These are phyloP conservation scores for Aspergillus clavatus DNA, from an alignment of 2,329 filamentous ascomycete genomes.

Conservation along the genomic window DNA sequence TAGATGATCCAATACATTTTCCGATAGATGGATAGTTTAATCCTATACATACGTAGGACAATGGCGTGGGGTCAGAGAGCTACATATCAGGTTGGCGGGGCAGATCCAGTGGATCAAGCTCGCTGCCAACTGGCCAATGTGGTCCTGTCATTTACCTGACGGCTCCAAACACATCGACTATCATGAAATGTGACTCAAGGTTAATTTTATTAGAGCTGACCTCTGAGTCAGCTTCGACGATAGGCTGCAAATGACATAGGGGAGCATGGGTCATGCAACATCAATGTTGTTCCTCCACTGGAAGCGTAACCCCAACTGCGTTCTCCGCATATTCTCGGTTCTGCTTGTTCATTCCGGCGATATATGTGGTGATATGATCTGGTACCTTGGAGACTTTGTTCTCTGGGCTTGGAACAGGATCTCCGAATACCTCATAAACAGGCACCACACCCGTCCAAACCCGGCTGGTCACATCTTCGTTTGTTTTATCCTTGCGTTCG, in stretches of 20 bases:
- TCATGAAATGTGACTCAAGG: too few species aligned
- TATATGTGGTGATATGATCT: slow-evolving; percentile 54
- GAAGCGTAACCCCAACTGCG: slow-evolving; percentile 26
- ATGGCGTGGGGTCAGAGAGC: neutral
- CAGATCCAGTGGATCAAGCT: neutral
- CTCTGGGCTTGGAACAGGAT: slow-evolving; percentile 56
- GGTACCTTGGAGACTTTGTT: slow-evolving; percentile 59
- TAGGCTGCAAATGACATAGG: too few species aligned
- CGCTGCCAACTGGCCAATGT: neutral
- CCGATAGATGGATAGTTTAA: too few species aligned
- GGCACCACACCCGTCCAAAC: slow-evolving; percentile 62
- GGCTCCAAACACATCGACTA: too few species aligned
- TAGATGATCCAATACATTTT: too few species aligned
- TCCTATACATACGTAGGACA: too few species aligned
- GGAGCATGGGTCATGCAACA: neutral
- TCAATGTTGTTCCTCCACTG: slow-evolving; percentile 29
- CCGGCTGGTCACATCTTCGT: slow-evolving; percentile 43
- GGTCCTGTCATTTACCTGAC: too few species aligned
- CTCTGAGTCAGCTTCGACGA: too few species aligned
- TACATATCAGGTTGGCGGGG: neutral
- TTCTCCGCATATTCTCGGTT: slow-evolving; percentile 41
- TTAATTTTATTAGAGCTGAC: too few species aligned
- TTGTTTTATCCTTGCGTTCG: slow-evolving; percentile 51
- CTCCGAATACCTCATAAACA: slow-evolving; percentile 59
- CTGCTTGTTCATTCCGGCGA: slow-evolving; percentile 45